Conservation (phyloP, 2,329 filamentous ascomycete genomes). For the Fusarium sp. region DNA sequence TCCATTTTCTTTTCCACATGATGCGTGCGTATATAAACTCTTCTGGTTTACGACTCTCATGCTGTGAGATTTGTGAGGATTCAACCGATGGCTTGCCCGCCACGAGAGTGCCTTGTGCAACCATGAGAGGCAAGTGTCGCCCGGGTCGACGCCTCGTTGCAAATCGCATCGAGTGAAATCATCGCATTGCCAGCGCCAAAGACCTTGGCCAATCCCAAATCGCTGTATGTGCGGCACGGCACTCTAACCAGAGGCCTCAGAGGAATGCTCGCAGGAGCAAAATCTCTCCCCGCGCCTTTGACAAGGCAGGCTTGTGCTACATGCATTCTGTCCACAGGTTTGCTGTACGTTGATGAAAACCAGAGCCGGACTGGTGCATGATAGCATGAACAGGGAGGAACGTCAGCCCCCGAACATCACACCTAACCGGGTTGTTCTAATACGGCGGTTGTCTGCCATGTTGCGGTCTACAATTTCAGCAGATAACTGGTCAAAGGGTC, state of each 20-base stretch:
- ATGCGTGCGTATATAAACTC: slow-evolving; percentile 19
- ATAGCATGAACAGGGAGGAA: slow-evolving; percentile 19
- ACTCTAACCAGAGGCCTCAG: neutral
- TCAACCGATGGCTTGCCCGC: slow-evolving; percentile 37
- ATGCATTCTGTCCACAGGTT: slow-evolving; percentile 4
- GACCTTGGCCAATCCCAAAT: slow-evolving; percentile 25
- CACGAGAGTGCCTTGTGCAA: slow-evolving; percentile 38
- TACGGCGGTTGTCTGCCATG: neutral
- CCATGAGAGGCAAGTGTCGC: slow-evolving; percentile 31
- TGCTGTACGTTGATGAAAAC: slow-evolving; percentile 14
- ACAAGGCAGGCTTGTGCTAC: slow-evolving; percentile 7
- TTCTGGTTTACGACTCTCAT: slow-evolving; percentile 27
- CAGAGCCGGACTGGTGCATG: slow-evolving; percentile 24
- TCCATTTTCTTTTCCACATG: neutral
- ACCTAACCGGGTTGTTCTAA: neutral
- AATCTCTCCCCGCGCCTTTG: slow-evolving; percentile 11
- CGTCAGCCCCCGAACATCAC: slow-evolving; percentile 9
- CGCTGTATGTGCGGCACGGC: neutral
- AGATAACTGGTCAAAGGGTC: slow-evolving; percentile 8
- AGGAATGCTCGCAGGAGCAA: slow-evolving; percentile 24
- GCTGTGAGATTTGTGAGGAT: slow-evolving; percentile 18
- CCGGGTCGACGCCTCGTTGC: slow-evolving; percentile 35
- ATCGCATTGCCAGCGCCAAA: slow-evolving; percentile 29
- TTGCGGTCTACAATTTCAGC: slow-evolving; percentile 1
- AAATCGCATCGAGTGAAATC: slow-evolving; percentile 29